A percentile compares a stretch with the other conserved stretches of the same genome.
These are phyloP conservation scores for Colletotrichum sp. DNA, from an alignment of 2,329 filamentous ascomycete species.

Conservation along the genomic window DNA sequence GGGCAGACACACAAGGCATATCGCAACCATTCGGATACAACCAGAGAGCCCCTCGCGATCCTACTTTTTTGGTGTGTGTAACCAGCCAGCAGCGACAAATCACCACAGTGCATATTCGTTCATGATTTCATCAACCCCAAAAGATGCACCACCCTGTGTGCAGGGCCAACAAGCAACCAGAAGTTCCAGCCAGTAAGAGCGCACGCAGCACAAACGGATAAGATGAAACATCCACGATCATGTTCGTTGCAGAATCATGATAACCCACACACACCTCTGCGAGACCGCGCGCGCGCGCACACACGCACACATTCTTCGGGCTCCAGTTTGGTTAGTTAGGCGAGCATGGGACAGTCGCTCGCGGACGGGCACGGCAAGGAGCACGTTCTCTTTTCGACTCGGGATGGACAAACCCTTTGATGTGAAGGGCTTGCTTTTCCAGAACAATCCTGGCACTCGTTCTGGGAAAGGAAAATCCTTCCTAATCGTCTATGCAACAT, in stretches of 20 bases:
- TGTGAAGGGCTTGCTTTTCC: neutral
- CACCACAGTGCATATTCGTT: neutral
- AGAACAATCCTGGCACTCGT: conserved; percentile 7
- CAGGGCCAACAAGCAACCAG: neutral
- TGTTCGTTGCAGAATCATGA: conserved; percentile 24
- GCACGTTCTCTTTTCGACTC: conserved; percentile 10
- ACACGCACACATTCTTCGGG: neutral
- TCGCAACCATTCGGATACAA: neutral
- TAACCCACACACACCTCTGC: conserved; percentile 13
- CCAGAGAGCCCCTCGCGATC: neutral
- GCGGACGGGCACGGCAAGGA: neutral
- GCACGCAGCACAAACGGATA: conserved; percentile 14
- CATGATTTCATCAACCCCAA: neutral
- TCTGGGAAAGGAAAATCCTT: neutral
- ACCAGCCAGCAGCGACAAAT: neutral
- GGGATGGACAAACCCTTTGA: conserved; percentile 15
- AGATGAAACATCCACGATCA: conserved; percentile 20
- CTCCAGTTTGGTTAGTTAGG: neutral
- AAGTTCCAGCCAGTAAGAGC: neutral
- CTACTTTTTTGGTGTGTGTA: neutral
- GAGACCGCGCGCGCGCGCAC: neutral
- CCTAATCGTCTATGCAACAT: neutral
- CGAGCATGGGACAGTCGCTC: conserved; percentile 18
- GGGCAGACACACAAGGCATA: neutral
- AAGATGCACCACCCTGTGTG: neutral